A percentile compares a stretch with the other conserved stretches of the same genome.
phyloP scores from a whole-genome alignment of 2,329 filamentous ascomycete genomes.

The Aspergillus hortae region DNA sequence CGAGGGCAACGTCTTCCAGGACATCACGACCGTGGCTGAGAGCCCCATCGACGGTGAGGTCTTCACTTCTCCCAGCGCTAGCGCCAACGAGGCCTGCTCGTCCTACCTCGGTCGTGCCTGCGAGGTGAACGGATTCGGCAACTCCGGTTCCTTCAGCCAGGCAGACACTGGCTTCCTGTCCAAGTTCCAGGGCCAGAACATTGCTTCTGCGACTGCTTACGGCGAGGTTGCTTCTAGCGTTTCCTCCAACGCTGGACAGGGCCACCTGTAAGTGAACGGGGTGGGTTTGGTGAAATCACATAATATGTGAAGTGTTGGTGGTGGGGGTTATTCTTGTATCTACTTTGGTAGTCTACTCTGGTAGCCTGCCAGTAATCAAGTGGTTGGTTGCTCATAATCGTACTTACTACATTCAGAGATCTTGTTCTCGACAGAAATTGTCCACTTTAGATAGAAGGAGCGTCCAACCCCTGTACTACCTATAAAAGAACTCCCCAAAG shows the following conservation, averaged over 20 bases:
- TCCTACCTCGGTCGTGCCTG: conserved; percentile 49
- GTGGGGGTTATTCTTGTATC: not conserved
- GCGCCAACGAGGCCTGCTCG: conserved; percentile 42
- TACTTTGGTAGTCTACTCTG: too few relatives aligned
- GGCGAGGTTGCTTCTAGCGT: conserved; percentile 36
- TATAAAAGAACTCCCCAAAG: too few relatives aligned
- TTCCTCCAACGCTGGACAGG: conserved; percentile 45
- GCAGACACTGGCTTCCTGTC: conserved; percentile 47
- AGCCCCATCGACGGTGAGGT: conserved; percentile 35
- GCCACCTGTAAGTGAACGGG: conserved; percentile 34
- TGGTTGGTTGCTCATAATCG: too few relatives aligned
- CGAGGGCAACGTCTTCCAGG: conserved; percentile 59
- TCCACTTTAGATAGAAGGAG: too few relatives aligned
- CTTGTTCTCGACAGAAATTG: too few relatives aligned
- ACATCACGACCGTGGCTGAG: conserved; percentile 46
- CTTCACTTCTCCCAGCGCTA: conserved; percentile 35
- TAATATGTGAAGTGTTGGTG: not conserved
- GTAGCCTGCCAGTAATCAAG: too few relatives aligned
- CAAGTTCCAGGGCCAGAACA: conserved; percentile 52
- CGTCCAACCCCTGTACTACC: too few relatives aligned
- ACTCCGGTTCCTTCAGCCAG: conserved; percentile 30
- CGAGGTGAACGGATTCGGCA: conserved; percentile 50
- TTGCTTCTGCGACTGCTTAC: conserved; percentile 45
- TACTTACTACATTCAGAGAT: too few relatives aligned
- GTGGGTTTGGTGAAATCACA: not conserved